Evolutionary conservation across 2,329 filamentous ascomycete genomes (phyloP).

Genomic region (Cryphonectria radicalis): DNA sequence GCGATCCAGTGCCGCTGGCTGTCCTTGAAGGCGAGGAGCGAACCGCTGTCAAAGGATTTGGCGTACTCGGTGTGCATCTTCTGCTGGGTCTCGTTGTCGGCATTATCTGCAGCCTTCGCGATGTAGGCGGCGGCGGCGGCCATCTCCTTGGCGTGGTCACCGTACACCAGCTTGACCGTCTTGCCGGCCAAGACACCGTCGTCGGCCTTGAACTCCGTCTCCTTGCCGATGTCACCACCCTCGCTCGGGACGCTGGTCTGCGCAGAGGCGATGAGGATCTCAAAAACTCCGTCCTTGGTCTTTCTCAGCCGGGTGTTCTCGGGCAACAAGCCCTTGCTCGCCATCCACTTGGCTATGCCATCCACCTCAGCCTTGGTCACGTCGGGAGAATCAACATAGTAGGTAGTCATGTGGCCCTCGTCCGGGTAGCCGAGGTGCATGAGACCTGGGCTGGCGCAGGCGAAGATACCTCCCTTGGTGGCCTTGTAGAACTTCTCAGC

Average conservation of each 20-base stretch:
- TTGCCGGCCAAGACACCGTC: conserved; percentile 67
- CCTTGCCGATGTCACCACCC: conserved; percentile 71
- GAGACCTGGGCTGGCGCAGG: conserved; percentile 63
- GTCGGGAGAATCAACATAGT: conserved; percentile 75
- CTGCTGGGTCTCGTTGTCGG: conserved; percentile 74
- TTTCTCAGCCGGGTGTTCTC: conserved; percentile 81
- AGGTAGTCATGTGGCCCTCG: conserved; percentile 77
- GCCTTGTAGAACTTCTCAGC: conserved; percentile 68
- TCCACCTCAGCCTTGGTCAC: conserved; percentile 79
- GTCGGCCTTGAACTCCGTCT: conserved; percentile 62
- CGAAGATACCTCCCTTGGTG: conserved; percentile 74
- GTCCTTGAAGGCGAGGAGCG: conserved; percentile 77
- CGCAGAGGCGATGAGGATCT: conserved; percentile 76
- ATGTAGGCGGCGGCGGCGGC: conserved; percentile 68
- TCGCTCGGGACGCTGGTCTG: conserved; percentile 60
- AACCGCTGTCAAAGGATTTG: conserved; percentile 75
- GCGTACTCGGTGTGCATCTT: conserved; percentile 76
- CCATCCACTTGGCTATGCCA: conserved; percentile 73
- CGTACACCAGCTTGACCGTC: conserved; percentile 72
- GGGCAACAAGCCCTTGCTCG: conserved; percentile 69
- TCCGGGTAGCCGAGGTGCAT: conserved; percentile 79
- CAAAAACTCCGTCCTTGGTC: conserved; percentile 64
- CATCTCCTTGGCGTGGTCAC: conserved; percentile 76
- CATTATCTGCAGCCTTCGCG: conserved; percentile 68
- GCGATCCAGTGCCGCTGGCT: conserved; percentile 81